Evolutionary conservation across 768 basidiomycete species (phyloP).

Genomic region (Pisolithus sp.): DNA sequence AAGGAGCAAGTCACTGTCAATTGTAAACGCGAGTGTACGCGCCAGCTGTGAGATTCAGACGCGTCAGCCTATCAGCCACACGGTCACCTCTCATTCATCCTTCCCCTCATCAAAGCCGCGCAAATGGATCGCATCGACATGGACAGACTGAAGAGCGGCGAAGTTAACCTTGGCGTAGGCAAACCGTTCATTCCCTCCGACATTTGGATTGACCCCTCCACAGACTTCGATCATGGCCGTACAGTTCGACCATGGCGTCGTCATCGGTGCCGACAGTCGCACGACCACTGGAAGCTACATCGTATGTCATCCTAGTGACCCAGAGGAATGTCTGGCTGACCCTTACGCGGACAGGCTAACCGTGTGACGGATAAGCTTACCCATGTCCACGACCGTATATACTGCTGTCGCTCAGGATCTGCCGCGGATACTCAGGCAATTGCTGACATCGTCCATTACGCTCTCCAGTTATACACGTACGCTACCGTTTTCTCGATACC

Average conservation of each 20-base stretch:
- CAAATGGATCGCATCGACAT: constrained; percentile 69
- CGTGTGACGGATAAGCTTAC: constrained; percentile 99
- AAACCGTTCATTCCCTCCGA: background rate
- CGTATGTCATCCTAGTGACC: constrained; percentile 39
- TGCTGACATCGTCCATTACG: constrained; percentile 83
- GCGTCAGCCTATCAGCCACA: constrained; percentile 42
- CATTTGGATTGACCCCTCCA: background rate
- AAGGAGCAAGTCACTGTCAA: background rate
- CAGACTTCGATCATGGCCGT: constrained; percentile 99
- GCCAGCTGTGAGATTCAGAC: constrained; percentile 30
- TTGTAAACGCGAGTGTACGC: constrained; percentile 15
- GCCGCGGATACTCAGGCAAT: constrained; percentile 97
- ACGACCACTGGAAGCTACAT: constrained; percentile 97
- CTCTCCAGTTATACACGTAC: constrained; percentile 71
- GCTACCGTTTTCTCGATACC: constrained; percentile 17
- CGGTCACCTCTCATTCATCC: constrained; percentile 7
- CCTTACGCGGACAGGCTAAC: constrained; percentile 61
- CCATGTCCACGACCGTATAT: constrained; percentile 93
- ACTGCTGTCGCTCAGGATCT: constrained; percentile 98
- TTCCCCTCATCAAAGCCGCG: constrained; percentile 13
- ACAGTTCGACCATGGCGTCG: constrained; percentile 90
- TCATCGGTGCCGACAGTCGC: constrained; percentile 94
- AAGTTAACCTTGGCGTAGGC: constrained; percentile 94
- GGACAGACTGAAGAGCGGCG: constrained; percentile 83
- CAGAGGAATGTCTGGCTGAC: background rate